Evolutionary conservation across 2,329 filamentous ascomycete genomes (phyloP).

Genomic region (Cordyceps cicadae): DNA sequence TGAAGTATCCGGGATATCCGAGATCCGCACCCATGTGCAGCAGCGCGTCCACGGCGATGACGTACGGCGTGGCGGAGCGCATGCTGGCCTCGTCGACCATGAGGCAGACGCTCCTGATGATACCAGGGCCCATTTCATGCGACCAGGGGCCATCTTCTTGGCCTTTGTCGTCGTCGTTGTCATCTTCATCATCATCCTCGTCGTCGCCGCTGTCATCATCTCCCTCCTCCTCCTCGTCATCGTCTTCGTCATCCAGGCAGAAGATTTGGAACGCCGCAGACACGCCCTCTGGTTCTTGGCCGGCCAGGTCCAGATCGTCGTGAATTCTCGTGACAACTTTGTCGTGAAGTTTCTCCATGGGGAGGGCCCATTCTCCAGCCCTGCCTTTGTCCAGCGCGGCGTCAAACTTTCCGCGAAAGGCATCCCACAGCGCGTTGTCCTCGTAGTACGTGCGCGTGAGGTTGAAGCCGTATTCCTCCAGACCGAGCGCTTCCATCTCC

Average conservation of each 20-base stretch:
- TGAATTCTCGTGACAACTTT: background rate
- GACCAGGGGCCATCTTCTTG: background rate
- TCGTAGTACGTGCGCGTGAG: background rate
- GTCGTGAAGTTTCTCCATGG: background rate
- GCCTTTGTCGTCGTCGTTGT: background rate
- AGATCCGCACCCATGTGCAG: background rate
- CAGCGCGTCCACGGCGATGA: constrained; percentile 4
- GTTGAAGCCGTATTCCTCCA: constrained; percentile 2
- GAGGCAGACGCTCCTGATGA: background rate
- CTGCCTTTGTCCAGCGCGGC: background rate
- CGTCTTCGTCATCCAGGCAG: background rate
- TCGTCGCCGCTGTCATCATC: background rate
- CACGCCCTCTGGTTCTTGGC: background rate
- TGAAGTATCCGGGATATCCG: background rate
- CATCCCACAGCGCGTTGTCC: background rate
- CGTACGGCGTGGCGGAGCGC: background rate
- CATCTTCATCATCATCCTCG: background rate
- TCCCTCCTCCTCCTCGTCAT: background rate
- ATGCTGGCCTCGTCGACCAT: background rate
- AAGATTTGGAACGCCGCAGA: background rate
- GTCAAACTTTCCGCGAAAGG: background rate
- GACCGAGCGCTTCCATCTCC: background rate
- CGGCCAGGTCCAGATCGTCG: background rate
- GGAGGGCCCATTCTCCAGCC: background rate
- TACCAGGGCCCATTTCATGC: background rate